These are phyloP conservation scores for Trametes villosa DNA, from an alignment of 768 basidiomycete species.

Conservation along the genomic window DNA sequence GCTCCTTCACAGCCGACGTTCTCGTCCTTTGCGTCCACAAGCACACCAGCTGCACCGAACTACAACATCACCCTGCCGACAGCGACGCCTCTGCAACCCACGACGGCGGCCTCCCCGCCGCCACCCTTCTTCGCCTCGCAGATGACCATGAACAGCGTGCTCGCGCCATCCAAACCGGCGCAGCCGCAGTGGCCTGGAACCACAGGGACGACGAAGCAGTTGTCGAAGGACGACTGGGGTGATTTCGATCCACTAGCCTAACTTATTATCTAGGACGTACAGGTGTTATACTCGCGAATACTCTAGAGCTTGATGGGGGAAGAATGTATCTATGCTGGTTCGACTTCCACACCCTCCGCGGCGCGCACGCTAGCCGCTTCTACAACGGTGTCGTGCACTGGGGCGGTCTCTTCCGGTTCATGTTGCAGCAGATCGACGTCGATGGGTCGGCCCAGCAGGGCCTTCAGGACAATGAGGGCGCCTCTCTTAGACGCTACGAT, in stretches of 20 bases:
- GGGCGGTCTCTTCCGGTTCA: constrained; percentile 14
- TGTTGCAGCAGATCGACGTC: constrained; percentile 41
- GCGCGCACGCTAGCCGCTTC: constrained; percentile 53
- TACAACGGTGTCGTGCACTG: constrained; percentile 54
- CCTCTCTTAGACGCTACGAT: constrained; percentile 76
- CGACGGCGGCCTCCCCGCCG: constrained; percentile 31
- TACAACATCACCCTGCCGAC: constrained; percentile 55
- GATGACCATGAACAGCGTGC: constrained; percentile 50
- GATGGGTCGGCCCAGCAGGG: constrained; percentile 53
- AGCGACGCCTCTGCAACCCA: constrained; percentile 8
- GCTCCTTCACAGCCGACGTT: constrained; percentile 9
- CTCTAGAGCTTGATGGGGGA: constrained; percentile 8
- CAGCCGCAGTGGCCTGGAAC: constrained; percentile 50
- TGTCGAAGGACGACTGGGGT: constrained; percentile 72
- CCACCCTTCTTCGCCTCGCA: constrained; percentile 29
- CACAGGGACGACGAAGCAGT: constrained; percentile 44
- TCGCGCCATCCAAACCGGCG: constrained; percentile 66
- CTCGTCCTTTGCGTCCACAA: constrained; percentile 22
- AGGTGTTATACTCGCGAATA: constrained; percentile 14
- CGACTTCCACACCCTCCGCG: constrained; percentile 51
- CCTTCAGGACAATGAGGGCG: constrained; percentile 67
- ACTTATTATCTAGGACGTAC: background rate
- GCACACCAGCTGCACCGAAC: constrained; percentile 49
- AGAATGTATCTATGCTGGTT: constrained; percentile 36
- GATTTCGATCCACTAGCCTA: constrained; percentile 82